Percentiles rank a stretch among this genome's conserved stretches.
These are phyloP conservation scores for Thozetella sp. DNA, from an alignment of 495 filamentous ascomycete species.

Conservation along the genomic window DNA sequence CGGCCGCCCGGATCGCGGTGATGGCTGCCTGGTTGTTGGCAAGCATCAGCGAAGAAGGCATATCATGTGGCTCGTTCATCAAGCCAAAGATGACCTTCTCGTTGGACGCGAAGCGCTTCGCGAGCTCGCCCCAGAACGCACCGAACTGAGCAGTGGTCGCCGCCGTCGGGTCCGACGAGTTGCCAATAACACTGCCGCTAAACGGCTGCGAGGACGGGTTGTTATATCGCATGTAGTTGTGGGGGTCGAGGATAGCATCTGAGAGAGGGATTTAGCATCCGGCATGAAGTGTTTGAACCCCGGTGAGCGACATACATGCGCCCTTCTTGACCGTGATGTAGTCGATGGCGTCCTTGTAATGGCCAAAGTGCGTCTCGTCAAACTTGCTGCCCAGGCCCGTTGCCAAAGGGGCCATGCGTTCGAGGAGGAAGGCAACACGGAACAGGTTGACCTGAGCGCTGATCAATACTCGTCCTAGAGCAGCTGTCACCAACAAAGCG, in stretches of 20 bases:
- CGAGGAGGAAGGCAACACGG: conserved; percentile 54
- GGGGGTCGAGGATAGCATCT: conserved; percentile 54
- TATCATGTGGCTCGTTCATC: conserved; percentile 55
- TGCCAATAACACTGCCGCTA: conserved; percentile 50
- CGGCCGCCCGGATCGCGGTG: conserved; percentile 42
- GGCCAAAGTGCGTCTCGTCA: conserved; percentile 51
- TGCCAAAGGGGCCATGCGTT: conserved; percentile 52
- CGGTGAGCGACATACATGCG: conserved; percentile 21
- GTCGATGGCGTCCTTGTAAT: conserved; percentile 50
- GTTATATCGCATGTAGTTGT: conserved; percentile 60
- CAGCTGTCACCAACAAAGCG: background rate
- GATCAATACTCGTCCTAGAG: background rate
- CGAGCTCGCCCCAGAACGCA: conserved; percentile 55
- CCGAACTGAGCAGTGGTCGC: conserved; percentile 52
- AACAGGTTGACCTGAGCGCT: conserved; percentile 43
- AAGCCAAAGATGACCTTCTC: conserved; percentile 53
- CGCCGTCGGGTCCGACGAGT: conserved; percentile 39
- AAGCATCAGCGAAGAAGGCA: conserved; percentile 44
- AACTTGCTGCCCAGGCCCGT: conserved; percentile 51
- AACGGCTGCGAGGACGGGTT: conserved; percentile 51
- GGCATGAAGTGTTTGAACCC: background rate
- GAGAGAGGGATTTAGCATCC: background rate
- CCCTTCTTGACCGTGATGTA: conserved; percentile 53
- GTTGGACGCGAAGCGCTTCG: conserved; percentile 44
- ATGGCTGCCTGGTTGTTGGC: conserved; percentile 53